Percentiles rank a stretch among this genome's conserved stretches.
These are phyloP conservation scores for Pseudogymnoascus sp. DNA, from an alignment of 2,329 filamentous ascomycete genomes.

Conservation along the genomic window DNA sequence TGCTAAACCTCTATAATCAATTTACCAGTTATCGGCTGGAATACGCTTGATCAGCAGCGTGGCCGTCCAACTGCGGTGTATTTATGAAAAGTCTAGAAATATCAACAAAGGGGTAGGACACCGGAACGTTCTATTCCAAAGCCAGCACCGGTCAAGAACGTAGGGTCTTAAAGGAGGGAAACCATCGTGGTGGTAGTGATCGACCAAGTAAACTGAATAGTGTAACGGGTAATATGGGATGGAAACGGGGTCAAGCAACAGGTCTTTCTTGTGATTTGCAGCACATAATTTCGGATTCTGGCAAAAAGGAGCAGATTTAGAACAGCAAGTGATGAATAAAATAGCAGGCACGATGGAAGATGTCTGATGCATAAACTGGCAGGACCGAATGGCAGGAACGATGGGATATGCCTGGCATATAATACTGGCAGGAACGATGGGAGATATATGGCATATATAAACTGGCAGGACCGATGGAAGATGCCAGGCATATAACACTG, in stretches of 20 bases:
- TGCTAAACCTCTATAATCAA: too few species aligned
- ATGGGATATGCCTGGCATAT: background rate
- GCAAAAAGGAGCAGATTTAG: background rate
- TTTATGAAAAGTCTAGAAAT: slow-evolving; percentile 19
- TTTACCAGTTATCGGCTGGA: too few species aligned
- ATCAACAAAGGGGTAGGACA: slow-evolving; percentile 22
- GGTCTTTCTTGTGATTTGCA: background rate
- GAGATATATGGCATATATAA: background rate
- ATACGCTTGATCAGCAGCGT: slow-evolving; percentile 32
- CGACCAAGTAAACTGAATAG: background rate
- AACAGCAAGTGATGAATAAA: background rate
- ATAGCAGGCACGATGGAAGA: background rate
- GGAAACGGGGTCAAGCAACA: background rate
- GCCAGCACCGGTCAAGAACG: slow-evolving; percentile 41
- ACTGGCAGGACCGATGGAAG: background rate
- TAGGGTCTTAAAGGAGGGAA: slow-evolving; percentile 36
- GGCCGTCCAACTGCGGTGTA: slow-evolving; percentile 29
- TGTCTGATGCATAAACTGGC: background rate
- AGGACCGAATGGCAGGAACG: background rate
- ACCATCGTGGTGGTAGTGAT: slow-evolving; percentile 26
- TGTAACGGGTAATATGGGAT: background rate
- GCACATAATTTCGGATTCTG: background rate
- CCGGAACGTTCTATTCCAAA: slow-evolving; percentile 41
- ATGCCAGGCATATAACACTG: background rate
- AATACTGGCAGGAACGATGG: background rate